Evolutionary conservation across 2,329 filamentous ascomycete genomes (phyloP), one percentile per base, ranked within the genome.

Genomic region (Neofusicoccum parvum): DNA sequence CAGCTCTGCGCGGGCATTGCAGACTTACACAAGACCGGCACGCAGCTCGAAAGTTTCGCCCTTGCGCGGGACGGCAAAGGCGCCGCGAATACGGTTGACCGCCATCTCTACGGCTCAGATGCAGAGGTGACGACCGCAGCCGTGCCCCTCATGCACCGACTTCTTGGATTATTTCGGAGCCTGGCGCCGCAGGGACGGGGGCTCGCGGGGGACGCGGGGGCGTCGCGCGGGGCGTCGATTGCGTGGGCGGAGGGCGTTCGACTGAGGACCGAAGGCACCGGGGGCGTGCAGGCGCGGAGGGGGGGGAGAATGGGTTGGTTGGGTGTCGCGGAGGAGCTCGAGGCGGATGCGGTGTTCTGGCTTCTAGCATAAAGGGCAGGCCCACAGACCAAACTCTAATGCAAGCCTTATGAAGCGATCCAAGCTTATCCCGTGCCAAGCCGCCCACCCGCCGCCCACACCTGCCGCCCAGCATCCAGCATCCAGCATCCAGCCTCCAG

Each of bases 31-130:
- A 78, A 99, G 84, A 45, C 95, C 95, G 69, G 94, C 92, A 78
- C 95, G 90, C 80, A 99, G 83, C 85, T 99, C 95, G 78, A 97
- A 98, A 15, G 95, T 99, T 83, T 99, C 95, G 79, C 95, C 95
- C 84, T 99, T 99, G 75, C 90, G 89, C 73, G 95, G 95, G 78
- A 89, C 90, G 78, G 92, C 90, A 79, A 99, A 97, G 74, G 94
- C 95, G 80, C 91, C 94, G 78, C 91, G 89, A 79, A 99, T 95
- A 80, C 94, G 91, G 83, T 95, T 98, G 79, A 98, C 94, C 76
- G 95, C 94, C 92, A 96, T 97, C 73, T 74, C 76, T 76, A 68
- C 70, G 66, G 65, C 70, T 73, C 66, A 71, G 65, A 68, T 67
- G 71, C 65, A 70, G 67, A 74, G 71, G 70, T 67, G 69, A 72